Percentiles rank a stretch among this genome's conserved stretches.
phyloP scores from a whole-genome alignment of 441 rosid genomes.

The Syzygium syzygioides region DNA sequence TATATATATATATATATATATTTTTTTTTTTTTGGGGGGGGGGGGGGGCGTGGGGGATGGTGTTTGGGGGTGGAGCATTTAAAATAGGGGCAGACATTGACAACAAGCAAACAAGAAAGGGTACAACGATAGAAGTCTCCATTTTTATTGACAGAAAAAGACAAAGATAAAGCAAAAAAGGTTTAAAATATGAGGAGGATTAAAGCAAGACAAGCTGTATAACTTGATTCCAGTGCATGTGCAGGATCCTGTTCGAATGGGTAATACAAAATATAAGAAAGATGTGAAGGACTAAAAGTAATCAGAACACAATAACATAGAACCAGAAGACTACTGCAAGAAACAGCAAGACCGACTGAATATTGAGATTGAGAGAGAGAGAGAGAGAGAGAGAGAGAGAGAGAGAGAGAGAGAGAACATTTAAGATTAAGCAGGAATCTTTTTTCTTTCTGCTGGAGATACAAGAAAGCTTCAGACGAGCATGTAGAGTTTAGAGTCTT shows the following conservation, averaged over 20 bases:
- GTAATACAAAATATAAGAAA: not conserved
- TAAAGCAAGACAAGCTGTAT: not conserved
- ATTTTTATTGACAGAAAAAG: not conserved
- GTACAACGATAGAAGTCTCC: not conserved
- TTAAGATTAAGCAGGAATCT: not conserved
- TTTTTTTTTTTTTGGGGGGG: not conserved
- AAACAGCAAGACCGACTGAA: not conserved
- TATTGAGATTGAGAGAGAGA: not conserved
- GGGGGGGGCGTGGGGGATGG: fast-evolving
- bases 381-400: not conserved
- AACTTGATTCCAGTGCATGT: not conserved
- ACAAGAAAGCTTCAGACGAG: not conserved
- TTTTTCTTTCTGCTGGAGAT: not conserved
- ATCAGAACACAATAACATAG: not conserved
- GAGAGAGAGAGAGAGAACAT: not conserved
- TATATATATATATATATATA: too few species aligned
- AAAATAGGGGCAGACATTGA: not conserved
- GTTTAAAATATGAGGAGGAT: not conserved
- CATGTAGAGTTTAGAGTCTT: not conserved
- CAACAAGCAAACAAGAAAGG: not conserved
- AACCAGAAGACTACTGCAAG: not conserved
- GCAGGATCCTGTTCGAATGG: not conserved
- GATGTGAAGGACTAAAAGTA: not conserved
- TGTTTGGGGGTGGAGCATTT: not conserved
- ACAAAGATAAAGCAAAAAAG: not conserved